Percentiles rank a stretch among this genome's conserved stretches.
Conservation (phyloP, 2,329 filamentous ascomycete species). For the Cercospora janseana region DNA sequence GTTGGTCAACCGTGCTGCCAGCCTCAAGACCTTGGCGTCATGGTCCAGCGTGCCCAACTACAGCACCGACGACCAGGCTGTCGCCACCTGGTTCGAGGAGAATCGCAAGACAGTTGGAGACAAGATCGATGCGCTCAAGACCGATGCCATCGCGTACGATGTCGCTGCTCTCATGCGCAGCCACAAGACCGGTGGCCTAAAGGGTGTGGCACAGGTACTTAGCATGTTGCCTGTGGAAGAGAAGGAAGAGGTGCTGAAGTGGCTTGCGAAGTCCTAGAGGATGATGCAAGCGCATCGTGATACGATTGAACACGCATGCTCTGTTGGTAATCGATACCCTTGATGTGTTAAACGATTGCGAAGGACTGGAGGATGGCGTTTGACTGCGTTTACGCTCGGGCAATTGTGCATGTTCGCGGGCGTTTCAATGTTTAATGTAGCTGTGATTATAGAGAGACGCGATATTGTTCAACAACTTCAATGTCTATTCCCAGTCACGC, state of each 20-base stretch:
- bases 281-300: not conserved
- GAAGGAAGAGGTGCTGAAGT: conserved; percentile 75
- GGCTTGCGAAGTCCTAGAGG: conserved; percentile 43
- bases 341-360: too few species aligned
- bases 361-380: too few species aligned
- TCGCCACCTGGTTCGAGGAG: conserved; percentile 94
- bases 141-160: conserved; percentile 67
- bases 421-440: too few species aligned
- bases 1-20: conserved; percentile 44
- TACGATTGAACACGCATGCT: too few species aligned
- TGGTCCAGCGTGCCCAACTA: conserved; percentile 81
- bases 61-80: conserved; percentile 73
- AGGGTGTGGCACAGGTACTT: conserved; percentile 81
- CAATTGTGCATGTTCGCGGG: too few species aligned
- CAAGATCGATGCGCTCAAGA: conserved; percentile 82
- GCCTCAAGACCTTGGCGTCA: conserved; percentile 73
- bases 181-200: conserved; percentile 69
- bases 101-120: conserved; percentile 78
- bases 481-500: too few species aligned
- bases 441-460: too few species aligned
- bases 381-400: too few species aligned
- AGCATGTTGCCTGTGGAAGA: conserved; percentile 84
- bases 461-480: too few species aligned
- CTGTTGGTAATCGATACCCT: too few species aligned
- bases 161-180: conserved; percentile 66